Evolutionary conservation across 768 basidiomycete genomes (phyloP).

Genomic region (Rhizopogon sp.): DNA sequence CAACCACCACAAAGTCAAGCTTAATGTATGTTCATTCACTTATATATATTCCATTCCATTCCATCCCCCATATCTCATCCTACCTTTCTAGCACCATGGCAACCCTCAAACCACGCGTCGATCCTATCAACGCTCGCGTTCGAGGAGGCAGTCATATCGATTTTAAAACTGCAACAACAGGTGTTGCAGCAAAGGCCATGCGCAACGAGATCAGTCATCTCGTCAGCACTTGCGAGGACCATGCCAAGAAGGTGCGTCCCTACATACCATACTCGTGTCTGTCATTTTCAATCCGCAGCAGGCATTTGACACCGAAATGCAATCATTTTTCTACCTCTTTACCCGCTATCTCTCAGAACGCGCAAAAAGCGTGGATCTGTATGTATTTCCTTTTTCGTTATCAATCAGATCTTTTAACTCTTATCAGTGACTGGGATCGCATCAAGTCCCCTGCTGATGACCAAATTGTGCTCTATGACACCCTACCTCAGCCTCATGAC

Average conservation of each 20-base stretch:
- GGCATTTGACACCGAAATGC: conserved; percentile 81
- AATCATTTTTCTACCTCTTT: conserved; percentile 78
- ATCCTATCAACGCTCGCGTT: conserved; percentile 66
- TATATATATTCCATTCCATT: neutral
- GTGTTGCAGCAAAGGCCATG: conserved; percentile 93
- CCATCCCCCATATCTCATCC: conserved; percentile 5
- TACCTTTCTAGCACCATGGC: conserved; percentile 42
- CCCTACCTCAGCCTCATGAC: conserved; percentile 41
- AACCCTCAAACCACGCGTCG: conserved; percentile 53
- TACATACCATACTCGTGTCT: neutral
- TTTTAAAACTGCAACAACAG: conserved; percentile 97
- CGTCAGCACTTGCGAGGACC: conserved; percentile 80
- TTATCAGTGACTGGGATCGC: conserved; percentile 30
- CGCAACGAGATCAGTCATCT: conserved; percentile 96
- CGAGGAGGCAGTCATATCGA: conserved; percentile 83
- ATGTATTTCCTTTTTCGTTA: conserved; percentile 24
- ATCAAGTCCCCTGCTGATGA: conserved; percentile 63
- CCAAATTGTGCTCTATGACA: conserved; percentile 57
- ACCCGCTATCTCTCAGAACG: conserved; percentile 73
- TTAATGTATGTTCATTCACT: conserved; percentile 29
- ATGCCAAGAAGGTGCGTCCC: conserved; percentile 70
- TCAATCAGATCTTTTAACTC: neutral
- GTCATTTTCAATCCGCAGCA: conserved; percentile 23
- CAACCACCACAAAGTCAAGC: conserved; percentile 54
- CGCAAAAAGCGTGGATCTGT: conserved; percentile 68